Evolutionary conservation across 2,329 filamentous ascomycete species (phyloP).

Genomic region (Aspergillus sp.): DNA sequence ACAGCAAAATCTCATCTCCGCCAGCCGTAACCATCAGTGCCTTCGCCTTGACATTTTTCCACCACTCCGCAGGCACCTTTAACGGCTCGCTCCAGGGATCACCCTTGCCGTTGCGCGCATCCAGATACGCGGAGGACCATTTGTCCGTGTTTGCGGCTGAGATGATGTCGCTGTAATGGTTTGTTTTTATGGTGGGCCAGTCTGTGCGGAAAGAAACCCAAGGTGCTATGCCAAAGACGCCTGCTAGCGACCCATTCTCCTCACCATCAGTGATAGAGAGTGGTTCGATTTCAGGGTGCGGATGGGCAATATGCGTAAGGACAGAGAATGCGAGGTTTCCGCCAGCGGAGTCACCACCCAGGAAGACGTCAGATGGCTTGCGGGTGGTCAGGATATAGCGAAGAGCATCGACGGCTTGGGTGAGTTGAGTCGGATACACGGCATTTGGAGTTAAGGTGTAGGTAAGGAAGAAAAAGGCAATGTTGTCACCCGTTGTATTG

Average conservation of each 20-base stretch:
- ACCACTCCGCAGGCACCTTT: slow-evolving; percentile 46
- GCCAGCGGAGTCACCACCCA: slow-evolving; percentile 38
- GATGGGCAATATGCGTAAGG: slow-evolving; percentile 40
- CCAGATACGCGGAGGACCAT: slow-evolving; percentile 44
- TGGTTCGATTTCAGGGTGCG: slow-evolving; percentile 45
- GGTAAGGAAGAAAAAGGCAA: slow-evolving; percentile 45
- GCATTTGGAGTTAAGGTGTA: slow-evolving; percentile 47
- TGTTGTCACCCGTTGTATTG: slow-evolving; percentile 33
- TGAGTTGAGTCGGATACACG: slow-evolving; percentile 34
- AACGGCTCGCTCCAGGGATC: slow-evolving; percentile 46
- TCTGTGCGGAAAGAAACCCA: slow-evolving; percentile 46
- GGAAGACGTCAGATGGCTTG: slow-evolving; percentile 23
- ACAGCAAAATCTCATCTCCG: slow-evolving; percentile 47
- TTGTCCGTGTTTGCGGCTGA: slow-evolving; percentile 23
- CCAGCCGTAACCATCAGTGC: slow-evolving; percentile 49
- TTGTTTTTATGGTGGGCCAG: slow-evolving; percentile 36
- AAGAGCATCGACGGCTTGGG: slow-evolving; percentile 32
- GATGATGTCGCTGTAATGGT: slow-evolving; percentile 47
- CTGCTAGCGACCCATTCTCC: slow-evolving; percentile 22
- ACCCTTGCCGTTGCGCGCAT: slow-evolving; percentile 30
- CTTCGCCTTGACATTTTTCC: slow-evolving; percentile 41
- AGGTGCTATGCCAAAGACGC: slow-evolving; percentile 47
- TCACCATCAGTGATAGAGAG: slow-evolving; percentile 24
- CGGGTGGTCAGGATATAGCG: slow-evolving; percentile 32
- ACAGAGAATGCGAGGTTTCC: slow-evolving; percentile 31